Evolutionary conservation across 805 yeast species (phyloP), one percentile per base, ranked within the genome.

Genomic region (Pichia nakasei): DNA sequence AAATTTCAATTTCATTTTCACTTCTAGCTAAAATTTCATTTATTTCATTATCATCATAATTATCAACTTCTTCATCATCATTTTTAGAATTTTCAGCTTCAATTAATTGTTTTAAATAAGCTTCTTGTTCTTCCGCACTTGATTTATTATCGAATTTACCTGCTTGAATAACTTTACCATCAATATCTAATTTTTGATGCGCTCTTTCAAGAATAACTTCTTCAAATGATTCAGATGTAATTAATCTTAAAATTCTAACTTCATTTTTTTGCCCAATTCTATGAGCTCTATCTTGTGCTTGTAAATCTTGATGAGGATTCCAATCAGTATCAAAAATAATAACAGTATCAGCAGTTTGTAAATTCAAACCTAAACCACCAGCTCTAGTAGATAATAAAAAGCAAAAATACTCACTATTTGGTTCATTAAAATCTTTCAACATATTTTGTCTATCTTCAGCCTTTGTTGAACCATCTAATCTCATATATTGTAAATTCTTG

Each of bases 221-320:
- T 65, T 85, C 94, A 29, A 85, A 87, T 2, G 94, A 82, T 56
- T 84, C 91, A 42, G 80, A 77, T 3, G 91, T 82, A 50, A 85
- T 84, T 59, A 85, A 73, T 64, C 94, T 73, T 59, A 84, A 70
- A 54, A 85, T 85, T 60, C 91, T 70, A 45, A 85, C 94, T 60
- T 85, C 94, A 60, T 85, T 85, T 70, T 84, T 85, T 58, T 85
- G 94, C 37, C 94, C 94, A 61, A 85, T 85, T 72, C 94, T 76
- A 62, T 85, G 94, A 1, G 94, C 94, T 69, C 94, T 73, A 64
- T 85, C 94, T 64, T 85, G 94, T 1, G 93, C 94, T 61, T 85
- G 94, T 57, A 85, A 75, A 77, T 85, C 94, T 63, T 85, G 94
- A 66, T 85, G 94, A 9, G 94, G 94, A 58, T 85, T 85, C 94